Percentiles rank a stretch among this genome's conserved stretches.
These are phyloP conservation scores for Solanum aculeatissimum DNA, from an alignment of 305 asterid genomes.

Conservation along the genomic window DNA sequence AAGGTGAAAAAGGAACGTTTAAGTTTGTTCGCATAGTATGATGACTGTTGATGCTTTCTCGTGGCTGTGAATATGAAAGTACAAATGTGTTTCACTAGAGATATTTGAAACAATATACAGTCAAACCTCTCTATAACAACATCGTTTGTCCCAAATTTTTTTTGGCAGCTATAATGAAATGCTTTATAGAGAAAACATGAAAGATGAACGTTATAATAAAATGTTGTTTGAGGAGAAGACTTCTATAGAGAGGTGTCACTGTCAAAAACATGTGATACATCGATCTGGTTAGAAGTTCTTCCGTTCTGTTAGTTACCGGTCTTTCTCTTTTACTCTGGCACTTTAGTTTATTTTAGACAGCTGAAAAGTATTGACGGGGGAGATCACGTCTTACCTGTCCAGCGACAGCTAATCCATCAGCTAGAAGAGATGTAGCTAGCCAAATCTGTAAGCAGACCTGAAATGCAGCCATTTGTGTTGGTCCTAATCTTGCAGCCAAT, in stretches of 20 bases:
- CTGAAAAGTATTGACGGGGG: neutral
- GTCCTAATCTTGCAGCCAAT: conserved; percentile 61
- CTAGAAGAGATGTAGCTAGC: conserved; percentile 69
- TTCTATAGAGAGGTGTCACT: neutral
- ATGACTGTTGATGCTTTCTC: neutral
- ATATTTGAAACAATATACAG: neutral
- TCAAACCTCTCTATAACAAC: neutral
- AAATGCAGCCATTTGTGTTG: conserved; percentile 78
- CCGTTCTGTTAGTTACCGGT: neutral
- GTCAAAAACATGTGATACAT: neutral
- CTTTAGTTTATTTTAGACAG: neutral
- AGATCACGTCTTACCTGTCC: conserved; percentile 43
- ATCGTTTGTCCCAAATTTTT: neutral
- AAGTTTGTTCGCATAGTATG: neutral
- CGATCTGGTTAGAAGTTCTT: neutral
- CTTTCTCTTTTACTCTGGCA: neutral
- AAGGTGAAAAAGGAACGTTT: neutral
- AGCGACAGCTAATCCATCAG: conserved; percentile 77
- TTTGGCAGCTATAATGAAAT: neutral
- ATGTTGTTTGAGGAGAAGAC: neutral
- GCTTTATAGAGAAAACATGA: neutral
- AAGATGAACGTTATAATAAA: neutral
- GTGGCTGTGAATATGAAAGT: neutral
- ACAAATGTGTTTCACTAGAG: neutral
- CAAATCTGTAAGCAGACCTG: conserved; percentile 82